phyloP scores from a whole-genome alignment of 176 grass and related monocot genomes.

The Musa acuminata region DNA sequence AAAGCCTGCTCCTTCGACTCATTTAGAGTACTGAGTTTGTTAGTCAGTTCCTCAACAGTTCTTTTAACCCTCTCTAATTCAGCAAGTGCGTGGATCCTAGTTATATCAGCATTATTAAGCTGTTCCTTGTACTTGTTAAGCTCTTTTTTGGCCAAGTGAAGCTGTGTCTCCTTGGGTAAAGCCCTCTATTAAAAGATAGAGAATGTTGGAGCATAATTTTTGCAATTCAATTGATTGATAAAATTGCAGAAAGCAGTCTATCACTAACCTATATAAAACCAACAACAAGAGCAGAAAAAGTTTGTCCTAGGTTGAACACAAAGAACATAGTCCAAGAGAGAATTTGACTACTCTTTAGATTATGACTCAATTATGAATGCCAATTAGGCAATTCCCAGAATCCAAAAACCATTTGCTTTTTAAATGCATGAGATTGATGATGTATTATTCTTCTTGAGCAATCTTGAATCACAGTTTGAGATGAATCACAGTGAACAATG shows the following conservation, averaged over 20 bases:
- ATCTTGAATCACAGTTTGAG: not conserved
- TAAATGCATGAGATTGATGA: not conserved
- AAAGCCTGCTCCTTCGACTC: slow-evolving; percentile 74
- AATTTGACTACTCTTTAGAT: no score
- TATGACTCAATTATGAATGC: no score
- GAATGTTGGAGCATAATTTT: not conserved
- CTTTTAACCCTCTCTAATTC: slow-evolving; percentile 81
- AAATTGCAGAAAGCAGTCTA: not conserved
- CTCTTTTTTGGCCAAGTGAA: slow-evolving; percentile 76
- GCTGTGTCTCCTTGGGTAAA: slow-evolving; percentile 63
- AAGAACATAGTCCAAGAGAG: not conserved
- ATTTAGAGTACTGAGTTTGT: slow-evolving; percentile 56
- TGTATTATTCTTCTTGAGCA: not conserved
- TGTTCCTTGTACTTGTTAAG: slow-evolving; percentile 90
- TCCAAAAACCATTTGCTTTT: not conserved
- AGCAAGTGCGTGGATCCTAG: slow-evolving; percentile 51
- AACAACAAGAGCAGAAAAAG: not conserved
- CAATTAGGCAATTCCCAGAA: not conserved
- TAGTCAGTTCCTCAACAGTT: slow-evolving; percentile 59
- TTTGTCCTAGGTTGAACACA: not conserved
- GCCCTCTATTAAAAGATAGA: slow-evolving; percentile 33
- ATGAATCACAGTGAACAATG: not conserved
- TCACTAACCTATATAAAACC: not conserved
- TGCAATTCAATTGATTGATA: not conserved
- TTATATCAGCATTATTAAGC: slow-evolving; percentile 59